phyloP scores from a whole-genome alignment of 1,284 basidiomycete species.

The Coriolopsis trogii region DNA sequence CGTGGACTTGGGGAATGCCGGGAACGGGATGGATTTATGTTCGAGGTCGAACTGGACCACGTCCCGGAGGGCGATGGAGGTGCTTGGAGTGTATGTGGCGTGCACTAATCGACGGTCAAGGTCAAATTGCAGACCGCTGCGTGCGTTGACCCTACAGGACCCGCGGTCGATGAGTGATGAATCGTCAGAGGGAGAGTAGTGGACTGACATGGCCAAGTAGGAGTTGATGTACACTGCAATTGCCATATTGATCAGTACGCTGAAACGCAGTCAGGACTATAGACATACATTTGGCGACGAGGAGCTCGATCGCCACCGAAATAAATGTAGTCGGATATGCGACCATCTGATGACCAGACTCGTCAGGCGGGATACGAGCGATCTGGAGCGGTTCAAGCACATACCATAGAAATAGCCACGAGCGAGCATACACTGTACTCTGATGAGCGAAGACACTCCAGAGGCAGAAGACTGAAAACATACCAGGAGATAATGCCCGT shows the following conservation, averaged over 20 bases:
- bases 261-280: not conserved
- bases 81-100: not conserved
- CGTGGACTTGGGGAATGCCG: not conserved
- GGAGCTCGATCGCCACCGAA: constrained; percentile 32
- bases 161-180: not conserved
- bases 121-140: not conserved
- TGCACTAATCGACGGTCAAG: not conserved
- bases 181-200: not conserved
- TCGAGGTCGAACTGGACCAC: constrained; percentile 3
- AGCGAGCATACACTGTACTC: constrained; percentile 28
- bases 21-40: not conserved
- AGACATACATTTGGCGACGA: constrained; percentile 32
- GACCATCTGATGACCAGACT: constrained; percentile 21
- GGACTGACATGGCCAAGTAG: constrained; percentile 31
- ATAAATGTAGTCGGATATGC: constrained; percentile 29
- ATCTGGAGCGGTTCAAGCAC: not conserved
- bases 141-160: constrained; percentile 19
- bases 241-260: not conserved
- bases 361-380: not conserved
- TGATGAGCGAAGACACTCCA: not conserved
- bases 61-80: constrained; percentile 6
- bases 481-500: constrained; percentile 29
- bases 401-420: constrained; percentile 25
- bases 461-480: not conserved
- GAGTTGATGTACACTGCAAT: constrained; percentile 34